Evolutionary conservation across 2,329 filamentous ascomycete species (phyloP).

Genomic region (Cadophora sp.): DNA sequence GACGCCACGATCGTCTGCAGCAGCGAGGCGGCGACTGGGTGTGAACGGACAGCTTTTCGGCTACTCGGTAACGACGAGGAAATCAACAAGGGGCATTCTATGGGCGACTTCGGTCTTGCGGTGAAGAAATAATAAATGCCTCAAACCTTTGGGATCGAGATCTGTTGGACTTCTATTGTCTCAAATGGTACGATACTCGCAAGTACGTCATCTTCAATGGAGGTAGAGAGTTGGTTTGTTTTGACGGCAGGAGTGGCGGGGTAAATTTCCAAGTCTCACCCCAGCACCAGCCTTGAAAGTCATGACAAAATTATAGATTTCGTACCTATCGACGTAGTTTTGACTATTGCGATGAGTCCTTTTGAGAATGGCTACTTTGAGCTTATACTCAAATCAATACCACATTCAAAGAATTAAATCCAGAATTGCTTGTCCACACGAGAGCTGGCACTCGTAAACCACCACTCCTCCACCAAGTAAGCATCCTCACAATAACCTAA

Average conservation of each 20-base stretch:
- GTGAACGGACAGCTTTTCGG: conserved; percentile 13
- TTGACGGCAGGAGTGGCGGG: background rate
- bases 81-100: conserved; percentile 10
- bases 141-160: conserved; percentile 1
- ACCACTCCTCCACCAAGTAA: background rate
- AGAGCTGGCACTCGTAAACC: background rate
- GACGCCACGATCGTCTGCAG: conserved; percentile 20
- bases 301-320: background rate
- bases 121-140: background rate
- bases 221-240: no score
- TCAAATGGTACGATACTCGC: no score
- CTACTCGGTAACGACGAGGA: conserved; percentile 15
- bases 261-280: background rate
- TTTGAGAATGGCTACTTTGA: no score
- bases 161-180: background rate
- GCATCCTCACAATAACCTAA: background rate
- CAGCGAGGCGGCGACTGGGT: conserved; percentile 14
- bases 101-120: conserved; percentile 17
- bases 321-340: no score
- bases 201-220: background rate
- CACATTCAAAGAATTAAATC: background rate
- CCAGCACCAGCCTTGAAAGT: background rate
- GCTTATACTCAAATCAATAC: no score
- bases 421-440: background rate
- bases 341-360: no score